Conservation (phyloP, 1,139 yeast species). For the Zygotorulaspora mrakii region DNA sequence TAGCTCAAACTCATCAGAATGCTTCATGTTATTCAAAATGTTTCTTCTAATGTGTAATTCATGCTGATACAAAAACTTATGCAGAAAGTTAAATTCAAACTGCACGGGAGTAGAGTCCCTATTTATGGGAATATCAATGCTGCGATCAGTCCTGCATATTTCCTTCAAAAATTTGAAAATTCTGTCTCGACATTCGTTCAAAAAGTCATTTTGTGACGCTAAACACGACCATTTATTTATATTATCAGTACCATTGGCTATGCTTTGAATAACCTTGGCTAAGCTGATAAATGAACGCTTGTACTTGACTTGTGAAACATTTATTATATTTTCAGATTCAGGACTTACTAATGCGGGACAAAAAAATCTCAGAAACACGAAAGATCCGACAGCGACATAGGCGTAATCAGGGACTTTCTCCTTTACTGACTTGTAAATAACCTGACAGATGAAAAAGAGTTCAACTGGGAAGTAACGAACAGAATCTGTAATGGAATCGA, state of each 20-base stretch:
- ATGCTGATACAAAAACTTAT: conserved; percentile 60
- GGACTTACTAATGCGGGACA: conserved; percentile 95
- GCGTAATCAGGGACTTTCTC: conserved; percentile 62
- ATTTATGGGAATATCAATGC: conserved; percentile 19
- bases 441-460: conserved; percentile 68
- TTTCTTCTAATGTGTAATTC: conserved; percentile 51
- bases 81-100: conserved; percentile 56
- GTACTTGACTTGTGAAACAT: conserved; percentile 43
- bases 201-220: conserved; percentile 41
- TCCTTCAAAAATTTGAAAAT: conserved; percentile 48
- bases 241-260: conserved; percentile 73
- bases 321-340: conserved; percentile 56
- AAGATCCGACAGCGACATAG: conserved; percentile 78
- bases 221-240: conserved; percentile 61
- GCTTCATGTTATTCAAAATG: conserved; percentile 33
- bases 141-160: conserved; percentile 32
- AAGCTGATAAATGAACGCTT: conserved; percentile 74
- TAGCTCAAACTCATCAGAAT: conserved; percentile 26
- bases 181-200: conserved; percentile 45
- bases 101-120: conserved; percentile 16
- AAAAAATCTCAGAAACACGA: conserved; percentile 74
- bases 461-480: conserved; percentile 63
- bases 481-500: conserved; percentile 59
- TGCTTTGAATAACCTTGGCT: conserved; percentile 80
- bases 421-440: conserved; percentile 61